Percentiles rank a stretch among this genome's conserved stretches.
Conservation (phyloP, 1,139 yeast species). For the Scheffersomyces illinoinensis region DNA sequence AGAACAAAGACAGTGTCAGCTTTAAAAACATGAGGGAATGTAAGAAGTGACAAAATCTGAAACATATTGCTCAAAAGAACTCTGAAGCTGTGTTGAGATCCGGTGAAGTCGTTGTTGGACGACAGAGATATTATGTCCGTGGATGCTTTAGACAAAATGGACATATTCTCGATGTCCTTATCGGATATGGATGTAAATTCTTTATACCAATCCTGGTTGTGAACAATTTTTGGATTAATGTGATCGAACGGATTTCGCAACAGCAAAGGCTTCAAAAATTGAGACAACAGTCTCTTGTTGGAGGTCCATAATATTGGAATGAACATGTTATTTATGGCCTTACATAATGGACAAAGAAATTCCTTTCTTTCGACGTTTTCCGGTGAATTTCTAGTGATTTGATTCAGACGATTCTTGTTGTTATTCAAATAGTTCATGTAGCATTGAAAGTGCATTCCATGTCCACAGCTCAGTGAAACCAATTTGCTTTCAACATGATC, state of each 20-base stretch:
- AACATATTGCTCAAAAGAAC: conserved; percentile 35
- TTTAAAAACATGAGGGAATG: conserved; percentile 42
- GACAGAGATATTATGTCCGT: conserved; percentile 24
- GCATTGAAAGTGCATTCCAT: conserved; percentile 87
- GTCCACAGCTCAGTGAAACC: conserved; percentile 85
- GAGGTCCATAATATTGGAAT: conserved; percentile 64
- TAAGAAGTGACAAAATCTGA: conserved; percentile 35
- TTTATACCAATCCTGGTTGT: conserved; percentile 28
- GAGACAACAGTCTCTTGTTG: conserved; percentile 34
- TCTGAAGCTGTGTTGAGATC: conserved; percentile 29
- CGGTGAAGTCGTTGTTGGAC: conserved; percentile 6
- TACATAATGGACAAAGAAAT: conserved; percentile 88
- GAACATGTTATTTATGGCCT: conserved; percentile 80
- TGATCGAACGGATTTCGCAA: conserved; percentile 15
- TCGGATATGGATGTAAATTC: conserved; percentile 21
- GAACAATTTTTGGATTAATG: conserved; percentile 14
- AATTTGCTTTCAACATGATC: conserved; percentile 46
- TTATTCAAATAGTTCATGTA: conserved; percentile 62
- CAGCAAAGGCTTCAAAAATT: conserved; percentile 18
- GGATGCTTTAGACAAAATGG: conserved; percentile 27
- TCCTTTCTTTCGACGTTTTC: conserved; percentile 72
- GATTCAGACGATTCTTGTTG: conserved; percentile 58
- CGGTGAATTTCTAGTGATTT: conserved; percentile 80
- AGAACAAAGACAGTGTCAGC: conserved; percentile 41
- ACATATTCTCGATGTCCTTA: conserved; percentile 24